Base-by-base conservation (phyloP, 805 yeast species). In the Candida ortonii region DNA sequence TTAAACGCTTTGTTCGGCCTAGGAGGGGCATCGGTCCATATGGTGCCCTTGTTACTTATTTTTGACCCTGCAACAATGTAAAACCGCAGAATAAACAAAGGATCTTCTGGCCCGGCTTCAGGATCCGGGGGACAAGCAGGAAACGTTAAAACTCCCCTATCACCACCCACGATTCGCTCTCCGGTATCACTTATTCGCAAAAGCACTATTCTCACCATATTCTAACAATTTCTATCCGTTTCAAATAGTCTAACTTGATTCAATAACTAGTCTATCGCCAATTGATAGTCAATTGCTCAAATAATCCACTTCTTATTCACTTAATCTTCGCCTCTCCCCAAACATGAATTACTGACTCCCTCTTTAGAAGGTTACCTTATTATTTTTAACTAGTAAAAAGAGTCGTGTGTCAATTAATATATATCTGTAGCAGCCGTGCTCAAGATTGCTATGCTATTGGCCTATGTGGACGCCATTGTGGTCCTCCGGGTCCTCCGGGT, bases 11-110 rank as follows among this genome's bases (percentile, higher is more conserved):
- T 59, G 4, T 47, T 45, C 5, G 48, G 41, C 12, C 53, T 49
- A 2, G 68, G 65, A 1, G 95, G 94, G 10, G 78, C 72, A 59
- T 89, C 89, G 29, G 85, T 77, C 76, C 80, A 75, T 20, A 90
- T 66, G 6, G 67, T 62, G 5, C 93, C 96, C 20, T 78, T 76
- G 49, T 84, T 74, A 7, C 85, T 67, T 11, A 87, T 74, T 11
- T 74, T 71, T 6, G 90, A 72, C 8, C 95, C 85, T 2, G 96
- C 93, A 22, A 80, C 76, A 39, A 90, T 62, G 35, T 73, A 71
- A 40, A 90, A 65, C 27, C 78, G 68, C 32, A 90, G 64, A 10
- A 59, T 51, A 49, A 69, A 73, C 15, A 74, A 36, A 1, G 67
- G 59, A 30, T 65, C 68, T 2, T 62, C 67, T 9, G 50, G 40